Evolutionary conservation across 2,329 filamentous ascomycete species (phyloP), one percentile per base, ranked within the genome.

Genomic region (Pezicula rhizophila): DNA sequence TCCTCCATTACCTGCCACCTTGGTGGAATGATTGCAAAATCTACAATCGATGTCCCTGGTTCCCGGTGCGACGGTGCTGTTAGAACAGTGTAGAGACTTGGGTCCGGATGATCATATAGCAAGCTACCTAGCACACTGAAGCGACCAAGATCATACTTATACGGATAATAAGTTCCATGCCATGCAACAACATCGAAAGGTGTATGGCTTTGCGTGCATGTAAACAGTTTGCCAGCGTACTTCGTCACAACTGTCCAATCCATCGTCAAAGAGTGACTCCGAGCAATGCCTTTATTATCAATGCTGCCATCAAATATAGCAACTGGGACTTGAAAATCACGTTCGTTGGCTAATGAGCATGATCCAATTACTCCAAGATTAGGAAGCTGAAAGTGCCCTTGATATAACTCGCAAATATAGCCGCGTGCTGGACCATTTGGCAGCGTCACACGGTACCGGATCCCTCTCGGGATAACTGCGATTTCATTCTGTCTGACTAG

Each of bases 101-200:
- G 86, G 61, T 89, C 86, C 1, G 85, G 84, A 62, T 90, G 85
- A 64, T 89, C 86, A 59, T 20, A 49, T 15, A 20, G 18, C 14
- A 20, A 1, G 47, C 75, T 80, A 23, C 85, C 85, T 42, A 89
- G 79, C 42, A 79, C 80, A 68, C 84, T 85, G 73, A 89, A 89
- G 33, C 83, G 79, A 33, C 82, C 83, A 1, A 89, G 74, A 58
- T 89, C 85, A 68, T 89, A 90, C 68, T 89, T 90, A 76, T 79
- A 87, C 0, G 86, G 86, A 51, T 84, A 83, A 67, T 88, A 89
- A 56, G 79, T 86, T 34, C 86, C 86, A 62, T 89, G 85, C 85
- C 85, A 89, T 4, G 80, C 84, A 1, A 87, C 85, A 0, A 89
- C 78, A 59, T 90, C 85, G 59, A 89, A 90, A 0, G 85, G 85